Percentiles rank a stretch among this genome's conserved stretches.
Conservation (phyloP, 139 green algal species). For the Bryopsis sp. region DNA sequence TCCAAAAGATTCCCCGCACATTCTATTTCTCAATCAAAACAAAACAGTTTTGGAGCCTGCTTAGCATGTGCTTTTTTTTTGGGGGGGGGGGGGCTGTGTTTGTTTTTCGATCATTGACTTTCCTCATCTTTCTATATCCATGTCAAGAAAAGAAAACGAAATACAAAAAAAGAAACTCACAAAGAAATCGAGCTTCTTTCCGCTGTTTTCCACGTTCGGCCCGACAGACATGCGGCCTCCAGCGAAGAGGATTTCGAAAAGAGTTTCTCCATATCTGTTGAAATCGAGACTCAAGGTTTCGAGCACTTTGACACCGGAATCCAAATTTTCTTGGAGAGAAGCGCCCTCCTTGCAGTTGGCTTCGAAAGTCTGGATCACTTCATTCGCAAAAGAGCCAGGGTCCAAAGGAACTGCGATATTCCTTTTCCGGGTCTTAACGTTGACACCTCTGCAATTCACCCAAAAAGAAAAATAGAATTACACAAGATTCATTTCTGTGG, state of each 20-base stretch:
- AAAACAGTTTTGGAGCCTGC: too few relatives aligned
- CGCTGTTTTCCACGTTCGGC: slow-evolving; percentile 52
- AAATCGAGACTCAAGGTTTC: slow-evolving; percentile 82
- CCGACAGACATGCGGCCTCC: slow-evolving; percentile 67
- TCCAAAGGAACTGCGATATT: slow-evolving; percentile 94
- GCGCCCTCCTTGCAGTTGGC: slow-evolving; percentile 48
- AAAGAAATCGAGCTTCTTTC: too few relatives aligned
- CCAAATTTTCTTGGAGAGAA: slow-evolving; percentile 57
- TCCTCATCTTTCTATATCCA: too few relatives aligned
- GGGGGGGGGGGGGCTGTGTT: too few relatives aligned
- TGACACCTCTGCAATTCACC: slow-evolving; percentile 60
- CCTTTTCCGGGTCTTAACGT: slow-evolving; percentile 90
- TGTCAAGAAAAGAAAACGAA: too few relatives aligned
- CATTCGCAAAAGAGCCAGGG: slow-evolving; percentile 83
- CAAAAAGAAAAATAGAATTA: too few relatives aligned
- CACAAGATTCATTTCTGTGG: background rate
- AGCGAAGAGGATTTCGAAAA: slow-evolving; percentile 92
- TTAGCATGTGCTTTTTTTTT: too few relatives aligned
- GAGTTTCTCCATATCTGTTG: slow-evolving; percentile 85
- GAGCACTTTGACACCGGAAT: slow-evolving; percentile 67
- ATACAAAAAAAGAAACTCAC: too few relatives aligned
- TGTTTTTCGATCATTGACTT: too few relatives aligned
- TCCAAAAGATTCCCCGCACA: too few relatives aligned
- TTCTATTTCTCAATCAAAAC: too few relatives aligned
- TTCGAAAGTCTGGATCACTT: slow-evolving; percentile 72